These are phyloP conservation scores for Trichodelitschia bisporula DNA, from an alignment of 495 filamentous ascomycete genomes.

Conservation along the genomic window DNA sequence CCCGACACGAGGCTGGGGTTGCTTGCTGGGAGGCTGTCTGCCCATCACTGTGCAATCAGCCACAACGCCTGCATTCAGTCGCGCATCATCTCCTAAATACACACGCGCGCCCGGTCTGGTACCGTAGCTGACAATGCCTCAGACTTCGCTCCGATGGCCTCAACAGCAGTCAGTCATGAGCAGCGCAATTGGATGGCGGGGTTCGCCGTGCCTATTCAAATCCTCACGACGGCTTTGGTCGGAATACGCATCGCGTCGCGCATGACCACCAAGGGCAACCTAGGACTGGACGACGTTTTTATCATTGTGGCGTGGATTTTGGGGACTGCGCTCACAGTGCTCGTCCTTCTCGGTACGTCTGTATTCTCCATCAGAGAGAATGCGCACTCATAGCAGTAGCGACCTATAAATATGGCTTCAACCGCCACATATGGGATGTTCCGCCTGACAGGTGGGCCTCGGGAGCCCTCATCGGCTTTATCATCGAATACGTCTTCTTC, in stretches of 20 bases:
- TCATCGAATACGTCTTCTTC: background rate
- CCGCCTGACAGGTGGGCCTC: background rate
- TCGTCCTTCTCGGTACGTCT: background rate
- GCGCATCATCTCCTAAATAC: no score
- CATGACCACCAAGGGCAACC: background rate
- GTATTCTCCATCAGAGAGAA: background rate
- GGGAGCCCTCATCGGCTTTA: background rate
- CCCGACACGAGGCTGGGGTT: no score
- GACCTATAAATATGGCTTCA: background rate
- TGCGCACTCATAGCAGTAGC: background rate
- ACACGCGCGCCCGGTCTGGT: no score
- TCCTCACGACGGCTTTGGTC: background rate
- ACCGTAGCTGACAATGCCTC: no score
- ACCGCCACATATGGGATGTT: background rate
- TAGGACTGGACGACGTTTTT: background rate
- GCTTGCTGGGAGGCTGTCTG: no score
- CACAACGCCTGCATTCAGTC: no score
- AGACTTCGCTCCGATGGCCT: no score
- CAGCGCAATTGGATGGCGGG: background rate
- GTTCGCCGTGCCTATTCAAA: background rate
- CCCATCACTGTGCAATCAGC: no score
- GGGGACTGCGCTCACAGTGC: background rate
- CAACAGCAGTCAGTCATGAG: background rate
- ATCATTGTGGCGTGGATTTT: background rate
- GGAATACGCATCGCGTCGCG: background rate